Percentiles rank a stretch among this genome's conserved stretches.
These are phyloP conservation scores for Cruciata laevipes DNA, from an alignment of 257 asterid species.

Conservation along the genomic window DNA sequence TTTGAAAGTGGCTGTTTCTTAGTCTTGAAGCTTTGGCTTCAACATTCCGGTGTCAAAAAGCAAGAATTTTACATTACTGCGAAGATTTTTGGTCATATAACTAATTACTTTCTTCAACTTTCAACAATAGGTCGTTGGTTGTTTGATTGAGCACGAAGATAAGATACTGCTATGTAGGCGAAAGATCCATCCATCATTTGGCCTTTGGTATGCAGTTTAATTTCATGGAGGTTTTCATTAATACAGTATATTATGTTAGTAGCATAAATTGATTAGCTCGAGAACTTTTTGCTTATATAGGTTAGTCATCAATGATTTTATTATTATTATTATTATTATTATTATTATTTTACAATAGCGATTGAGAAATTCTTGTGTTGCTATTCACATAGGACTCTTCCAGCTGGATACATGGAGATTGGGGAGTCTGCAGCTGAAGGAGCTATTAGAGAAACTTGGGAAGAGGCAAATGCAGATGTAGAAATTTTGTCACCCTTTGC, in stretches of 20 bases:
- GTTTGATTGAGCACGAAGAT: conserved; percentile 90
- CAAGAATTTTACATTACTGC: not conserved
- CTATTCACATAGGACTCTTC: conserved; percentile 66
- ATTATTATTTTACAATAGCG: not conserved
- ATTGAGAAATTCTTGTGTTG: not conserved
- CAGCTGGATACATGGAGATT: conserved; percentile 97
- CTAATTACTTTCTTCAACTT: conserved; percentile 10
- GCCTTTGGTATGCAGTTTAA: conserved; percentile 69
- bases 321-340: too few species aligned
- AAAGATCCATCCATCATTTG: conserved; percentile 85
- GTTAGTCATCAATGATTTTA: not conserved
- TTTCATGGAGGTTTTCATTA: not conserved
- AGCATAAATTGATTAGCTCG: not conserved
- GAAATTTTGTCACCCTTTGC: conserved; percentile 75
- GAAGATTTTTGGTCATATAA: not conserved
- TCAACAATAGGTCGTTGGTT: conserved; percentile 72
- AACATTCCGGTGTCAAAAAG: not conserved
- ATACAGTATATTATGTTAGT: not conserved
- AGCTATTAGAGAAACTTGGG: conserved; percentile 90
- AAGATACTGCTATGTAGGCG: conserved; percentile 80
- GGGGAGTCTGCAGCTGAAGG: conserved; percentile 94
- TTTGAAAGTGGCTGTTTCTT: not conserved
- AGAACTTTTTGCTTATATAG: not conserved
- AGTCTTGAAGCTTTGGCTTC: not conserved
- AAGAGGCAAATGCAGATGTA: conserved; percentile 91